Evolutionary conservation across 805 yeast genomes (phyloP).

Genomic region (Monosporozyma servazzii): DNA sequence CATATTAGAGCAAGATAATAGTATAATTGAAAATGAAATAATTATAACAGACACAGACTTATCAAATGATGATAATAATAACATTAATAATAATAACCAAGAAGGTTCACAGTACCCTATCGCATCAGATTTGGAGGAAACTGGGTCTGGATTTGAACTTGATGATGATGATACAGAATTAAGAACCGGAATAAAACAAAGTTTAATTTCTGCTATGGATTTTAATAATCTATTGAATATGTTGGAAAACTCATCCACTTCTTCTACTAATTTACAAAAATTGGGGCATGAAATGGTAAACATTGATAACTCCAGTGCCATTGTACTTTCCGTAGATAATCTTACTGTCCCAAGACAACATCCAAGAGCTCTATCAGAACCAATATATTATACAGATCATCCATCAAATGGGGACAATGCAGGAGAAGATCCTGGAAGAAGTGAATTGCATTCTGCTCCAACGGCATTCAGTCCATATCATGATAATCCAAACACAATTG

Average conservation of each 20-base stretch:
- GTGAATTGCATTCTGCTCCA: conserved; percentile 16
- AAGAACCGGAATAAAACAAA: conserved; percentile 19
- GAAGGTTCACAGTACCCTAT: background rate
- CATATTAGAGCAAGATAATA: background rate
- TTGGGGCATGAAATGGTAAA: background rate
- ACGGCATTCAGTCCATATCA: conserved; percentile 17
- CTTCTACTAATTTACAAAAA: background rate
- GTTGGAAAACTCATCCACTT: conserved; percentile 16
- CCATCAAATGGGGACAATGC: background rate
- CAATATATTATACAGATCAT: background rate
- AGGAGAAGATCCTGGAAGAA: background rate
- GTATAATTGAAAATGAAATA: background rate
- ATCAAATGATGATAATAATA: background rate
- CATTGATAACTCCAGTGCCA: background rate
- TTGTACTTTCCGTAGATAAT: background rate
- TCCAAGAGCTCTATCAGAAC: conserved; percentile 1
- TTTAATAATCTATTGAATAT: conserved; percentile 18
- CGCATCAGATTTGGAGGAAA: background rate
- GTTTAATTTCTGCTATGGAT: conserved; percentile 26
- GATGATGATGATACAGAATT: conserved; percentile 2
- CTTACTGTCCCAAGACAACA: background rate
- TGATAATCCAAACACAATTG: conserved; percentile 12
- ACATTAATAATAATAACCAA: background rate
- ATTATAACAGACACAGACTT: background rate
- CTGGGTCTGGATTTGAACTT: background rate